A percentile compares a stretch with the other conserved stretches of the same genome.
Conservation (phyloP, 208 protist species). For the Wallacemonas sp. region DNA sequence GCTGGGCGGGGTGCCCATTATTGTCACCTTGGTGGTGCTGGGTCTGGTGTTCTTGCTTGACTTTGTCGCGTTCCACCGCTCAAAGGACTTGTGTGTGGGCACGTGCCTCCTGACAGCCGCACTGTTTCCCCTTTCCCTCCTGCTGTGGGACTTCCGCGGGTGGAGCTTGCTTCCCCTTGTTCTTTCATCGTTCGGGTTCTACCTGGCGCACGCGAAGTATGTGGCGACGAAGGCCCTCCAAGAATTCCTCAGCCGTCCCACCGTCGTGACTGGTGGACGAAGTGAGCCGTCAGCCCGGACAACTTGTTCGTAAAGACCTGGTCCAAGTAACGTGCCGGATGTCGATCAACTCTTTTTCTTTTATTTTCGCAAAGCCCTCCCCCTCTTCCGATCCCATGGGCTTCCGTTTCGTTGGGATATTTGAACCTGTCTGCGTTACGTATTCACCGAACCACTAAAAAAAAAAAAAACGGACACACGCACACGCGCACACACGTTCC, state of each 20-base stretch:
- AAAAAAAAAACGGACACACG: background rate
- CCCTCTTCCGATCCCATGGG: too few species aligned
- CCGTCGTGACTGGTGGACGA: constrained; percentile 11
- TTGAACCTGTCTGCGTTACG: too few species aligned
- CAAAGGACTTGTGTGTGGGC: constrained; percentile 60
- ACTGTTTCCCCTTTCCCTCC: constrained; percentile 66
- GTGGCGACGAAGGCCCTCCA: constrained; percentile 41
- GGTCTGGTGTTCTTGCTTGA: constrained; percentile 68
- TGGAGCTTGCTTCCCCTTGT: constrained; percentile 60
- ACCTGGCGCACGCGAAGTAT: constrained; percentile 49
- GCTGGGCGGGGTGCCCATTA: constrained; percentile 56
- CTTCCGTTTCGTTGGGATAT: too few species aligned
- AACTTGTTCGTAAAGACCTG: constrained; percentile 11
- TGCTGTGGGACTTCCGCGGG: constrained; percentile 64
- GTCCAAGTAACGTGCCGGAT: too few species aligned
- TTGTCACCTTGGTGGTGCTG: constrained; percentile 57
- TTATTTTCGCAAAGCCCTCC: background rate
- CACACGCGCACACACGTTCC: background rate
- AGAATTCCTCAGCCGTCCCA: constrained; percentile 40
- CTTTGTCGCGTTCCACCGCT: constrained; percentile 46
- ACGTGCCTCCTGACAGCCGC: constrained; percentile 51
- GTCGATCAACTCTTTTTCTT: constrained; percentile 18
- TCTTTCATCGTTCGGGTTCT: constrained; percentile 56
- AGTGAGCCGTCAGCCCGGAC: background rate
- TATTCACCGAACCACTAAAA: too few species aligned